Percentiles rank a stretch among this genome's conserved stretches.
These are phyloP conservation scores for Alternaria ethzedia DNA, from an alignment of 2,329 filamentous ascomycete species.

Conservation along the genomic window DNA sequence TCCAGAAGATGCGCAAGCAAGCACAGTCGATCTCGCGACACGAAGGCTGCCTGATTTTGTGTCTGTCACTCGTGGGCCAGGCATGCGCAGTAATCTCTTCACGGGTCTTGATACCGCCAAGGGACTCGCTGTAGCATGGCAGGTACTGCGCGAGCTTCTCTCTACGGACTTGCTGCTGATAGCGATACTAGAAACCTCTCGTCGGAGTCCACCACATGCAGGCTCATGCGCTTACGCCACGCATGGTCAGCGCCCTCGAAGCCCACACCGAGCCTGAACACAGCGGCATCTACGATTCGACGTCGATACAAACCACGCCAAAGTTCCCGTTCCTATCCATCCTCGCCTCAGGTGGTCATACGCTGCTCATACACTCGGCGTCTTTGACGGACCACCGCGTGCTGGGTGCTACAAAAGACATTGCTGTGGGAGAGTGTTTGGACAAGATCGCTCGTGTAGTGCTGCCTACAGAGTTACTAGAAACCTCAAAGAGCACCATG, in stretches of 20 bases:
- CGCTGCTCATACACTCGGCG: slow-evolving; percentile 78
- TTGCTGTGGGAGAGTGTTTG: slow-evolving; percentile 87
- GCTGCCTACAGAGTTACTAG: slow-evolving; percentile 67
- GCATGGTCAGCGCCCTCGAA: slow-evolving; percentile 71
- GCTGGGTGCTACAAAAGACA: slow-evolving; percentile 75
- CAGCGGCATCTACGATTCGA: slow-evolving; percentile 1
- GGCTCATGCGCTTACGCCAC: slow-evolving; percentile 87
- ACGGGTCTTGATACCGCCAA: slow-evolving; percentile 85
- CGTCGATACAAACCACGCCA: slow-evolving; percentile 48
- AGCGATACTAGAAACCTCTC: slow-evolving; percentile 65
- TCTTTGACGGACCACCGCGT: slow-evolving; percentile 73
- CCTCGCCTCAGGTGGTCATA: slow-evolving; percentile 91
- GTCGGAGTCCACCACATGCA: slow-evolving; percentile 97
- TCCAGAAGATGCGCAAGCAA: background rate
- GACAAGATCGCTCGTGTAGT: slow-evolving; percentile 85
- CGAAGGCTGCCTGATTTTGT: slow-evolving; percentile 74
- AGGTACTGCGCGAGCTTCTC: slow-evolving; percentile 38
- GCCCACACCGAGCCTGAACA: background rate
- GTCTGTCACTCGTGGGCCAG: slow-evolving; percentile 88
- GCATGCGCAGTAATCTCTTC: slow-evolving; percentile 80
- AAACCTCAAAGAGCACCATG: slow-evolving; percentile 67
- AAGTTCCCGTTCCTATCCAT: slow-evolving; percentile 85
- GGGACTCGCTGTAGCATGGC: slow-evolving; percentile 83
- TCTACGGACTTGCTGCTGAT: background rate
- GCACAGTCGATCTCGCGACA: background rate